Evolutionary conservation across 768 basidiomycete genomes (phyloP).

Genomic region (Podaxis sp.): DNA sequence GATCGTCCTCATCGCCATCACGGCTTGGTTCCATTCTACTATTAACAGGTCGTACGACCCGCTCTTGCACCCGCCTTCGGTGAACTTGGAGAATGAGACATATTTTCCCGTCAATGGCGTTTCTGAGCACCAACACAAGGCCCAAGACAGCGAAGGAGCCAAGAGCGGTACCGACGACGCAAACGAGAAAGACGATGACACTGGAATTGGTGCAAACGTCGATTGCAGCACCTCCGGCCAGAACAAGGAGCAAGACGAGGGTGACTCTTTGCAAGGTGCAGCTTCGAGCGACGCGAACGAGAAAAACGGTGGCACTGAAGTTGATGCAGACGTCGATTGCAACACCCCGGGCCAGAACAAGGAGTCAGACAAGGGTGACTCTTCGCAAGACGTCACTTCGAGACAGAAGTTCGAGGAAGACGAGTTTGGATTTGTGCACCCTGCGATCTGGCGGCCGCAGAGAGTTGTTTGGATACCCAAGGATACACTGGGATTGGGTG

Average conservation of each 20-base stretch:
- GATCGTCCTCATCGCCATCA: slow-evolving; percentile 81
- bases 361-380: neutral
- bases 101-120: slow-evolving; percentile 29
- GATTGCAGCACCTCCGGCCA: neutral
- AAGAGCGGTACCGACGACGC: neutral
- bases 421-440: slow-evolving; percentile 82
- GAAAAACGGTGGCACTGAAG: no score
- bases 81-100: slow-evolving; percentile 69
- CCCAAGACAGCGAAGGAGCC: neutral
- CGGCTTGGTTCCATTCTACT: slow-evolving; percentile 70
- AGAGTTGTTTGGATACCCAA: slow-evolving; percentile 82
- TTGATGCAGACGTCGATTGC: neutral
- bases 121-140: slow-evolving; percentile 1
- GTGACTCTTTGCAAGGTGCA: no score
- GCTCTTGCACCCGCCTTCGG: slow-evolving; percentile 73
- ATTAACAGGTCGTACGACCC: slow-evolving; percentile 81
- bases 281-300: no score
- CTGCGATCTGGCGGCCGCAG: slow-evolving; percentile 73
- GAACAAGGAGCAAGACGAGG: no score
- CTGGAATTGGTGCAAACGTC: neutral
- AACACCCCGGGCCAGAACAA: slow-evolving; percentile 13
- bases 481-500: slow-evolving; percentile 61
- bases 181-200: neutral
- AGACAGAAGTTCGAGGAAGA: slow-evolving; percentile 28
- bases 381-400: neutral